Evolutionary conservation across 768 basidiomycete genomes (phyloP).

Genomic region (Erythrobasidium yunnanense): DNA sequence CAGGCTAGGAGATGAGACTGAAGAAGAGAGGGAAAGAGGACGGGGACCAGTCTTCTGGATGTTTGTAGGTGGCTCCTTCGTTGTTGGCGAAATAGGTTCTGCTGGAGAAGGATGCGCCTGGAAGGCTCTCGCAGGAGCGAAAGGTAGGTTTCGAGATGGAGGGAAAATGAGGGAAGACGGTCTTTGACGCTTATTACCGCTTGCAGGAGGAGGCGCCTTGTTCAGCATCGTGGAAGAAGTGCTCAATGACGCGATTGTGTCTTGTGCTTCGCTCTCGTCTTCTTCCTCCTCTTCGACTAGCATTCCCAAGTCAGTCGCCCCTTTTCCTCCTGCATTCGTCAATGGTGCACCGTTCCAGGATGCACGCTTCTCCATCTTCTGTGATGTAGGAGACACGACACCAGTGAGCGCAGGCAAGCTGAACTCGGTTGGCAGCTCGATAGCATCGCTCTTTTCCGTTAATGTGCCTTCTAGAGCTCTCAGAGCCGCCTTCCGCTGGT

Average conservation of each 20-base stretch:
- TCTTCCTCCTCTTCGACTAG: constrained; percentile 75
- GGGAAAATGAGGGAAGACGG: constrained; percentile 8
- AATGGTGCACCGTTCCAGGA: background rate
- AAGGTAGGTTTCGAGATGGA: no score
- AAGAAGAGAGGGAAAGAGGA: constrained; percentile 9
- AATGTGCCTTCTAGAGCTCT: no score
- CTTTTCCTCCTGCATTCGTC: constrained; percentile 26
- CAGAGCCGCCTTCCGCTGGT: no score
- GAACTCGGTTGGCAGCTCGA: no score
- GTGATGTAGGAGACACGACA: background rate
- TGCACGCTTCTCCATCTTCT: background rate
- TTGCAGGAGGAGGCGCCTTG: background rate
- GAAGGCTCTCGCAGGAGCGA: no score
- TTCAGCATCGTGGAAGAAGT: background rate
- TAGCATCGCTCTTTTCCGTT: no score
- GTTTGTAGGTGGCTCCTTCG: no score
- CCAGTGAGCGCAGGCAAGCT: constrained; percentile 14
- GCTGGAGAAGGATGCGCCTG: no score
- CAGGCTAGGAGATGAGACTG: background rate
- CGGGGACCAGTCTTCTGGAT: no score
- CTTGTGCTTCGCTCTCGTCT: constrained; percentile 17
- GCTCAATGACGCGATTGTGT: no score
- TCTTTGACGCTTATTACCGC: background rate
- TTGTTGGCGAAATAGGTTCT: no score
- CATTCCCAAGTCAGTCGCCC: constrained; percentile 41